Percentiles rank a stretch among this genome's conserved stretches.
phyloP scores from a whole-genome alignment of 2,329 filamentous ascomycete genomes.

The Xylariaceae sp. region DNA sequence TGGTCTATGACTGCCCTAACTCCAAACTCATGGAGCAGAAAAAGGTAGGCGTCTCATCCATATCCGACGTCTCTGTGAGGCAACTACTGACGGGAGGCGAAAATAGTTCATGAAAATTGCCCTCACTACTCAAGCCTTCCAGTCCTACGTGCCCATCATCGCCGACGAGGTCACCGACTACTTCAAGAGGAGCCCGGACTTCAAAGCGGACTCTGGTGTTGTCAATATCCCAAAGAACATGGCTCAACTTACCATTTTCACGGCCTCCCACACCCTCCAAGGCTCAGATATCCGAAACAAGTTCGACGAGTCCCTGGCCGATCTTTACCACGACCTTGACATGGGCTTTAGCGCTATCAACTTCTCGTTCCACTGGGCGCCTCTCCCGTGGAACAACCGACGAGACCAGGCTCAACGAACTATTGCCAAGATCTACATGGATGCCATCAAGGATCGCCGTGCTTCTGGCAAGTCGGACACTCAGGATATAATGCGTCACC shows the following conservation, averaged over 20 bases:
- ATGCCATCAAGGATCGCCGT: slow-evolving; percentile 71
- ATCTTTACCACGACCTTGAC: slow-evolving; percentile 82
- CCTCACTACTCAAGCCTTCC: slow-evolving; percentile 69
- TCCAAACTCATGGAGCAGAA: slow-evolving; percentile 94
- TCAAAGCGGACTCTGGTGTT: slow-evolving; percentile 63
- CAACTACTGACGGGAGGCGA: slow-evolving; percentile 1
- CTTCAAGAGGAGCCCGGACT: slow-evolving; percentile 59
- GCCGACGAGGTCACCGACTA: slow-evolving; percentile 67
- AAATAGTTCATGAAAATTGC: slow-evolving; percentile 72
- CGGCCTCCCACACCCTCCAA: slow-evolving; percentile 78
- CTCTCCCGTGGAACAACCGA: slow-evolving; percentile 79
- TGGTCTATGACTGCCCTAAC: slow-evolving; percentile 88
- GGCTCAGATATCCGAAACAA: slow-evolving; percentile 74
- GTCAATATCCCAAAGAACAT: slow-evolving; percentile 70
- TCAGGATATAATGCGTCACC: slow-evolving; percentile 82
- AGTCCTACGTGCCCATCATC: slow-evolving; percentile 72
- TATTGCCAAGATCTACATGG: slow-evolving; percentile 75
- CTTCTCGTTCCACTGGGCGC: slow-evolving; percentile 84
- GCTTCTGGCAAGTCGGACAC: slow-evolving; percentile 44
- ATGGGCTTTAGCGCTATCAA: slow-evolving; percentile 87
- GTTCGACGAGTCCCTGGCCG: slow-evolving; percentile 75
- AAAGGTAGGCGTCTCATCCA: slow-evolving; percentile 53
- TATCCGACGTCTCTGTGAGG: neutral
- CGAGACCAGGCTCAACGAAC: slow-evolving; percentile 75
- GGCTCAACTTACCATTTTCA: slow-evolving; percentile 85